Evolutionary conservation across 495 filamentous ascomycete species (phyloP).

Genomic region (Penicillium paradoxum): DNA sequence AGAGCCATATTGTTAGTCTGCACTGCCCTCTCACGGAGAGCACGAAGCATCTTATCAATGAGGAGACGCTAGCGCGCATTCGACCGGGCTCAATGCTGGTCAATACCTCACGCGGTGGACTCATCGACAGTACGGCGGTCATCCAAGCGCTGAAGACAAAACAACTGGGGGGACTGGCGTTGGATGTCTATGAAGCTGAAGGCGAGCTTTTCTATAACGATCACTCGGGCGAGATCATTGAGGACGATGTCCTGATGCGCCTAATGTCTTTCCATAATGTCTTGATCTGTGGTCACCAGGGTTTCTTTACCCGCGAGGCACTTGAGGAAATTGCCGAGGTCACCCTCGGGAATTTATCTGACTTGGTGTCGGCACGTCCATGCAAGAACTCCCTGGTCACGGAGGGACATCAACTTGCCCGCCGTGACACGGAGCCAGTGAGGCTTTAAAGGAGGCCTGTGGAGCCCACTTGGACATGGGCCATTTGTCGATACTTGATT

Average conservation of each 20-base stretch:
- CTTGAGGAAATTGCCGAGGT: slow-evolving; percentile 59
- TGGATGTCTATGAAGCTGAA: slow-evolving; percentile 87
- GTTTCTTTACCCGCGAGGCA: slow-evolving; percentile 65
- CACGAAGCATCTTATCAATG: slow-evolving; percentile 59
- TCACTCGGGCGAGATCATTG: slow-evolving; percentile 60
- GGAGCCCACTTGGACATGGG: background rate
- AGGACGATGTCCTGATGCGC: slow-evolving; percentile 64
- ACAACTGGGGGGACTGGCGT: slow-evolving; percentile 63
- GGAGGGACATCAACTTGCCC: slow-evolving; percentile 31
- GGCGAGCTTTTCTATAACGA: slow-evolving; percentile 59
- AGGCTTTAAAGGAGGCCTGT: slow-evolving; percentile 18
- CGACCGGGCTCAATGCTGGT: slow-evolving; percentile 58
- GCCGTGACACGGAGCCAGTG: slow-evolving; percentile 29
- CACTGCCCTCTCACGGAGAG: slow-evolving; percentile 60
- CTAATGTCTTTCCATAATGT: slow-evolving; percentile 69
- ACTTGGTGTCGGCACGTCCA: slow-evolving; percentile 19
- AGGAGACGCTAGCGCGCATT: slow-evolving; percentile 46
- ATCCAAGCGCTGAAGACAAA: slow-evolving; percentile 57
- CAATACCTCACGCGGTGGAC: slow-evolving; percentile 61
- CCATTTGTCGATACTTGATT: background rate
- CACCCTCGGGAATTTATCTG: slow-evolving; percentile 51
- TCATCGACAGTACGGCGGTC: slow-evolving; percentile 55
- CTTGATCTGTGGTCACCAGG: slow-evolving; percentile 63
- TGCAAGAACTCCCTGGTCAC: slow-evolving; percentile 34
- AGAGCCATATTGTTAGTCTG: slow-evolving; percentile 56